These are phyloP conservation scores for Artemisia annua DNA, from an alignment of 129 eudicot genomes.

Conservation along the genomic window DNA sequence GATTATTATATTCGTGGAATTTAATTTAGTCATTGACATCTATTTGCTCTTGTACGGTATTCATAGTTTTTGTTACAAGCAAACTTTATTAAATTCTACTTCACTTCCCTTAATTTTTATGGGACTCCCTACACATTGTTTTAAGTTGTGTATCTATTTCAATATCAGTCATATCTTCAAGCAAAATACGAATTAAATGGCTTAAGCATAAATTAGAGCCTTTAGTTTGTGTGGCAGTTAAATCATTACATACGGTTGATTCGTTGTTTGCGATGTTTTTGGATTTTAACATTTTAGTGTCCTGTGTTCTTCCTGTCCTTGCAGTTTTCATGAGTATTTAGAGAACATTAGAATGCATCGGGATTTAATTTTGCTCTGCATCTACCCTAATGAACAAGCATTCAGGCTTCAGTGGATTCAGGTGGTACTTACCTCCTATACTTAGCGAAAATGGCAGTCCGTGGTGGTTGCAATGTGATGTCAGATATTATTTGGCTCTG, in stretches of 20 bases:
- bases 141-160: background rate
- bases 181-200: background rate
- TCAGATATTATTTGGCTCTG: too few relatives aligned
- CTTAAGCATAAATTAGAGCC: background rate
- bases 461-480: too few relatives aligned
- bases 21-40: background rate
- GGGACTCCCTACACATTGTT: background rate
- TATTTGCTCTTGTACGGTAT: slow-evolving; percentile 12
- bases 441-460: too few relatives aligned
- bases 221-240: background rate
- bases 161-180: background rate
- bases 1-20: slow-evolving; percentile 2
- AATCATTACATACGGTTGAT: background rate
- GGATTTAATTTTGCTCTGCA: slow-evolving; percentile 6
- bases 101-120: background rate
- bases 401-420: background rate
- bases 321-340: background rate
- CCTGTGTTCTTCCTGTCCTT: background rate
- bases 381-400: background rate
- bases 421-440: background rate
- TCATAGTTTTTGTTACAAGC: background rate
- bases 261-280: too few relatives aligned
- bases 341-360: slow-evolving; percentile 5
- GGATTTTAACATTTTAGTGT: background rate
- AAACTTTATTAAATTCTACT: background rate